phyloP scores from a whole-genome alignment of 208 protist species.

The Tritrichomonas foetus region DNA sequence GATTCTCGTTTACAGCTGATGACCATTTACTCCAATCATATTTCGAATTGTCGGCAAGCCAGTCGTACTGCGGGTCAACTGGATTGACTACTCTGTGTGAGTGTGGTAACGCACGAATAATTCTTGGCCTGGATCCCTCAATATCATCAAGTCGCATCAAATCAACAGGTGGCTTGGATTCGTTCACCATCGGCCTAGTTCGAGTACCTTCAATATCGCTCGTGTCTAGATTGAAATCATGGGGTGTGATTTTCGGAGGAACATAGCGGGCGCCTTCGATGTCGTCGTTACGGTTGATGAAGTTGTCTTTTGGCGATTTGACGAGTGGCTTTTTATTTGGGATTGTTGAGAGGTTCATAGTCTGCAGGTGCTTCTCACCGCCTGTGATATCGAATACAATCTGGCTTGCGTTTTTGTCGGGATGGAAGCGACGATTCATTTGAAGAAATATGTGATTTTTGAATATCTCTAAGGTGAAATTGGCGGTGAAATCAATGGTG shows the following conservation, averaged over 20 bases:
- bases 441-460: no score
- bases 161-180: background rate
- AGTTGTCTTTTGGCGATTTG: background rate
- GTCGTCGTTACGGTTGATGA: background rate
- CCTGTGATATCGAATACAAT: background rate
- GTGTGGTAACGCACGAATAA: background rate
- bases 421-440: background rate
- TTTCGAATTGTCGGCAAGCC: background rate
- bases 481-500: no score
- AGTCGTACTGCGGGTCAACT: background rate
- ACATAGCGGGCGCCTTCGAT: background rate
- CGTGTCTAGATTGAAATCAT: background rate
- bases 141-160: conserved; percentile 18
- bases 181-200: background rate
- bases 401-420: conserved; percentile 20
- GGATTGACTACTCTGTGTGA: background rate
- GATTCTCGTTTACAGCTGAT: no score
- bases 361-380: background rate
- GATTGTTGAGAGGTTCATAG: conserved; percentile 16
- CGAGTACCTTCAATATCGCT: background rate
- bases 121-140: background rate
- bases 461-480: no score
- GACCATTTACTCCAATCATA: background rate
- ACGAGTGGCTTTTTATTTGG: background rate
- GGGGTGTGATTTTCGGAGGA: background rate